Percentiles rank a stretch among this genome's conserved stretches.
Conservation (phyloP, 495 filamentous ascomycete genomes). For the Apiosordaria backusii region DNA sequence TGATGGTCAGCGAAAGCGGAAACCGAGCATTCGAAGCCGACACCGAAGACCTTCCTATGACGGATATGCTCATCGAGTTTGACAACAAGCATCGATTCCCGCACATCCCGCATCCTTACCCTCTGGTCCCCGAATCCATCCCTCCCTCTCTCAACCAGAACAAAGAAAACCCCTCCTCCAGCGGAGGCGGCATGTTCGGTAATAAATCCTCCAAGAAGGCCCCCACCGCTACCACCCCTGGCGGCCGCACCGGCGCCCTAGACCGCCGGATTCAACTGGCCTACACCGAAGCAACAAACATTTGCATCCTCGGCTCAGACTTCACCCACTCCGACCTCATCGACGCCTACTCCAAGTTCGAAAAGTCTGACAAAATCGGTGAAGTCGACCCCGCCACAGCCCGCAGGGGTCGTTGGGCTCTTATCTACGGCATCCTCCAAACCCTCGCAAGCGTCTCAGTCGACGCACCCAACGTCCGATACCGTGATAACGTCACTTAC, state of each 20-base stretch:
- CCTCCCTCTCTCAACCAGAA: slow-evolving; percentile 25
- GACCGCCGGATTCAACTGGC: slow-evolving; percentile 55
- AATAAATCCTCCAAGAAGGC: slow-evolving; percentile 38
- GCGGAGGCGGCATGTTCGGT: slow-evolving; percentile 19
- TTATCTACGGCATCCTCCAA: slow-evolving; percentile 70
- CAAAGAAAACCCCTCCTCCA: slow-evolving; percentile 1
- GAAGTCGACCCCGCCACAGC: slow-evolving; percentile 55
- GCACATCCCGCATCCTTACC: slow-evolving; percentile 68
- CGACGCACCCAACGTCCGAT: slow-evolving; percentile 58
- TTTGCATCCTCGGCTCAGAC: slow-evolving; percentile 57
- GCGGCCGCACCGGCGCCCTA: slow-evolving; percentile 23
- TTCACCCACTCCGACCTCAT: slow-evolving; percentile 53
- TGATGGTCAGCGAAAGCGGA: slow-evolving; percentile 54
- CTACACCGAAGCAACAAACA: slow-evolving; percentile 66
- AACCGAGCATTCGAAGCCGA: slow-evolving; percentile 57
- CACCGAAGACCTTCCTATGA: slow-evolving; percentile 56
- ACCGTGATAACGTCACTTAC: slow-evolving; percentile 58
- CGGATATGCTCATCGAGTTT: slow-evolving; percentile 64
- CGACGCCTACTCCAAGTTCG: slow-evolving; percentile 60
- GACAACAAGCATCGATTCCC: slow-evolving; percentile 61
- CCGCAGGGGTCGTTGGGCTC: slow-evolving; percentile 65
- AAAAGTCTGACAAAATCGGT: slow-evolving; percentile 52
- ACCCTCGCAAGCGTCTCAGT: slow-evolving; percentile 64
- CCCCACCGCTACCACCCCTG: background rate
- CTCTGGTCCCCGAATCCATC: slow-evolving; percentile 56